A percentile compares a stretch with the other conserved stretches of the same genome.
These are phyloP conservation scores for Fusarium temperatum DNA, from an alignment of 2,329 filamentous ascomycete genomes.

Conservation along the genomic window DNA sequence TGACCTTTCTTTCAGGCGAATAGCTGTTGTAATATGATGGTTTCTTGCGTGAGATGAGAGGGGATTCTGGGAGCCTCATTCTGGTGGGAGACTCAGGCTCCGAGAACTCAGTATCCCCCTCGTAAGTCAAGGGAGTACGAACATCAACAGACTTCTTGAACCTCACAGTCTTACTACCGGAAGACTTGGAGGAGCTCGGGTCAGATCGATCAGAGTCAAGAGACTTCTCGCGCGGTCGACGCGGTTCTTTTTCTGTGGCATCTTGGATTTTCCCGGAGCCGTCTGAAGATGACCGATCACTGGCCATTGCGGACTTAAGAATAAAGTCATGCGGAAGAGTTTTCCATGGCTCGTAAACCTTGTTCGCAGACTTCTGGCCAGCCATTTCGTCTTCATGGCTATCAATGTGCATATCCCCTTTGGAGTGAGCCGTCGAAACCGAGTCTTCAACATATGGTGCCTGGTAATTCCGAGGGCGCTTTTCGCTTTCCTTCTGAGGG, in stretches of 20 bases:
- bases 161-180: slow-evolving; percentile 40
- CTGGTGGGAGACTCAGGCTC: slow-evolving; percentile 10
- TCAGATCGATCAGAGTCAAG: slow-evolving; percentile 33
- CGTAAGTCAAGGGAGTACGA: slow-evolving; percentile 16
- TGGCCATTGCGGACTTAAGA: background rate
- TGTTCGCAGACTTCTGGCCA: background rate
- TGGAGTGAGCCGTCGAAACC: slow-evolving; percentile 14
- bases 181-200: slow-evolving; percentile 35
- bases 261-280: background rate
- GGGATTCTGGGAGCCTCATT: slow-evolving; percentile 15
- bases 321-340: background rate
- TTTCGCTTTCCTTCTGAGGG: background rate
- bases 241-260: background rate
- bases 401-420: background rate
- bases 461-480: slow-evolving; percentile 27
- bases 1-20: background rate
- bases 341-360: background rate
- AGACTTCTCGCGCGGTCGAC: slow-evolving; percentile 13
- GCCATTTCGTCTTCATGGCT: background rate
- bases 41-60: slow-evolving; percentile 22
- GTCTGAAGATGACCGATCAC: slow-evolving; percentile 10
- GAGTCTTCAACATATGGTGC: slow-evolving; percentile 44
- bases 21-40: background rate
- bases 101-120: slow-evolving; percentile 15
- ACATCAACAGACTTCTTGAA: slow-evolving; percentile 38